Evolutionary conservation across 345 rosid species (phyloP).

Genomic region (Psidium guajava): DNA sequence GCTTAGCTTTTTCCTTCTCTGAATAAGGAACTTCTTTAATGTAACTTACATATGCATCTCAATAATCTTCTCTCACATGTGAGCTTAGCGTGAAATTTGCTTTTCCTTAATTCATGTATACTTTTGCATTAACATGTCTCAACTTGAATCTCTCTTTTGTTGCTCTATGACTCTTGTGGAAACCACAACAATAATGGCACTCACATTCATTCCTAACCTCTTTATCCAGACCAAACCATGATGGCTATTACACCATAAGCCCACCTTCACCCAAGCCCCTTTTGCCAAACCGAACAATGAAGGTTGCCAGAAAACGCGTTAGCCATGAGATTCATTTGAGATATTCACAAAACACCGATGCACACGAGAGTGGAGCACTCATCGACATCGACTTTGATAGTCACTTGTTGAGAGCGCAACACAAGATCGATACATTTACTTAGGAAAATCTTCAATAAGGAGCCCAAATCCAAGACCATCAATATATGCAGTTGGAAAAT

Average conservation of each 20-base stretch:
- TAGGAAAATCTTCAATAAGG: rapidly evolving
- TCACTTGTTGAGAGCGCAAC: rapidly evolving
- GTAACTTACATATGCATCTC: not conserved
- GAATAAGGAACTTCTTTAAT: not conserved
- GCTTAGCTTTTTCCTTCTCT: too few species aligned
- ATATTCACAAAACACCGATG: not conserved
- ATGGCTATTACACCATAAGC: not conserved
- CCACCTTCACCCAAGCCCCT: rapidly evolving
- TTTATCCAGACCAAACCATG: not conserved
- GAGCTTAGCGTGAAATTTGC: not conserved
- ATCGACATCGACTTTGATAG: not conserved
- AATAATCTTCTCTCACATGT: not conserved
- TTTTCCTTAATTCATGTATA: not conserved
- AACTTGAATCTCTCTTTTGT: not conserved
- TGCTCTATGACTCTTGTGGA: not conserved
- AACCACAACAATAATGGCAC: rapidly evolving
- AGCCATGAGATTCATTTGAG: not conserved
- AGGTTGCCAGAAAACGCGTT: not conserved
- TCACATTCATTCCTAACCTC: not conserved
- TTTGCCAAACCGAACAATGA: not conserved
- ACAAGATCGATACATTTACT: rapidly evolving
- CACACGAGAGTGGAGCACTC: not conserved
- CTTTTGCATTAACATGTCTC: not conserved
- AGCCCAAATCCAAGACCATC: rapidly evolving
- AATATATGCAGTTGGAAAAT: rapidly evolving